These are phyloP conservation scores for Yamadazyma songkhlaensis DNA, from an alignment of 1,139 yeast genomes.

Conservation along the genomic window DNA sequence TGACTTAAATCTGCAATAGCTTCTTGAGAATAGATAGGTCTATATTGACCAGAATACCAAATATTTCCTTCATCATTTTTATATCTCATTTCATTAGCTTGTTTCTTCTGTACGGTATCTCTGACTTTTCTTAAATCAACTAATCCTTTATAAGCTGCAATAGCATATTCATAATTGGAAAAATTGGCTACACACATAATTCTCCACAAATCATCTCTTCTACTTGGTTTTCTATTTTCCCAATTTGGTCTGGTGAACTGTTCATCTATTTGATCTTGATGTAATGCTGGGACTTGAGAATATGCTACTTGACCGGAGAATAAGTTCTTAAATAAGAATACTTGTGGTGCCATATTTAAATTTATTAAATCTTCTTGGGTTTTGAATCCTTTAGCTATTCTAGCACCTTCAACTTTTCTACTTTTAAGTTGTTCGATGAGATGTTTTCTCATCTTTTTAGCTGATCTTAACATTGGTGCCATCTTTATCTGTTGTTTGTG, in stretches of 20 bases:
- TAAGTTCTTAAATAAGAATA: constrained; percentile 76
- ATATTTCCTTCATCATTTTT: constrained; percentile 75
- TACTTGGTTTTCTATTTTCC: constrained; percentile 78
- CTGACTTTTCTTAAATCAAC: constrained; percentile 72
- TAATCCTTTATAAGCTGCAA: constrained; percentile 71
- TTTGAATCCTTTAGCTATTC: constrained; percentile 41
- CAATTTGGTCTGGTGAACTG: constrained; percentile 81
- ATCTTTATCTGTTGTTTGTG: constrained; percentile 17
- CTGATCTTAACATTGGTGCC: constrained; percentile 44
- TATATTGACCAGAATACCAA: constrained; percentile 82
- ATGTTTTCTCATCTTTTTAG: constrained; percentile 50
- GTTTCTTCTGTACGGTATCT: constrained; percentile 55
- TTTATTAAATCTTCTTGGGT: constrained; percentile 27
- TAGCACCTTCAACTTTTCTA: constrained; percentile 43
- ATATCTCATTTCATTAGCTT: constrained; percentile 67
- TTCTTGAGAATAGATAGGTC: constrained; percentile 90
- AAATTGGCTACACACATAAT: constrained; percentile 84
- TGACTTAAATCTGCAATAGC: constrained; percentile 84
- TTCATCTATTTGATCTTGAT: constrained; percentile 67
- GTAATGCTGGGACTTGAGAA: constrained; percentile 76
- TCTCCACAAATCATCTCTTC: constrained; percentile 87
- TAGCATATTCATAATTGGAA: constrained; percentile 60
- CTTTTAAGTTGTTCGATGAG: constrained; percentile 47
- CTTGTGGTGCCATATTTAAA: constrained; percentile 67
- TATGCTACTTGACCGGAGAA: constrained; percentile 89